Conservation (phyloP, 176 grass and related monocot species). For the Dactylis glomerata region DNA sequence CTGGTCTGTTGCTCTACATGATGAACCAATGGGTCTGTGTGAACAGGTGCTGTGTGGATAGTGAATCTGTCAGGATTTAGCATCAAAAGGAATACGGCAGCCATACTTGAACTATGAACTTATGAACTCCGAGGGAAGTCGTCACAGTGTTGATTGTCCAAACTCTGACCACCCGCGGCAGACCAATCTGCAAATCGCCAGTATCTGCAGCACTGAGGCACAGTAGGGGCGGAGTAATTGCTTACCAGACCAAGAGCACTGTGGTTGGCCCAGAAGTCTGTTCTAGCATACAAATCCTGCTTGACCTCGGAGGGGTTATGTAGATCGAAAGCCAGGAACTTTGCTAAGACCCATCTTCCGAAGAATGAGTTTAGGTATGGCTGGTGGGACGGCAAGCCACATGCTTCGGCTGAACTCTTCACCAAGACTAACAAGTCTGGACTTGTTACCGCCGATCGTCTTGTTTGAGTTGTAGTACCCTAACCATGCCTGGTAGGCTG, state of each 20-base stretch:
- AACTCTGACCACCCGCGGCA: not conserved
- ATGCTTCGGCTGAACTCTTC: slow-evolving; percentile 93
- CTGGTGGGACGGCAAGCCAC: slow-evolving; percentile 65
- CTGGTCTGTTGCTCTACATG: not conserved
- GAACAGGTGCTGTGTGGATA: not conserved
- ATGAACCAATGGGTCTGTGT: slow-evolving; percentile 1
- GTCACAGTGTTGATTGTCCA: not conserved
- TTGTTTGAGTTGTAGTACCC: slow-evolving; percentile 91
- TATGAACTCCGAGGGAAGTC: not conserved
- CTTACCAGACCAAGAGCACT: not conserved
- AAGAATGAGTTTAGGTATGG: slow-evolving; percentile 70
- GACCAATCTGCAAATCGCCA: slow-evolving; percentile 11
- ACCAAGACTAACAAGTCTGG: slow-evolving; percentile 65
- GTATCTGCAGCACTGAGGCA: not conserved
- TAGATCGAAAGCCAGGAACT: slow-evolving; percentile 60
- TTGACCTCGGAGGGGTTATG: slow-evolving; percentile 15
- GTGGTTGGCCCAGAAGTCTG: not conserved
- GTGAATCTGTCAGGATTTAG: not conserved
- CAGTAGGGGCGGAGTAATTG: not conserved
- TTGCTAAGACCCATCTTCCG: slow-evolving; percentile 84
- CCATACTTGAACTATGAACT: slow-evolving; percentile 9
- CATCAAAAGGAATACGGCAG: not conserved
- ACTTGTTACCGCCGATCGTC: slow-evolving; percentile 55
- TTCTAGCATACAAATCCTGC: slow-evolving; percentile 2
- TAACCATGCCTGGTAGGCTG: slow-evolving; percentile 92